Base-by-base conservation (phyloP, 169 alveolate species). In the Theileria equi region DNA sequence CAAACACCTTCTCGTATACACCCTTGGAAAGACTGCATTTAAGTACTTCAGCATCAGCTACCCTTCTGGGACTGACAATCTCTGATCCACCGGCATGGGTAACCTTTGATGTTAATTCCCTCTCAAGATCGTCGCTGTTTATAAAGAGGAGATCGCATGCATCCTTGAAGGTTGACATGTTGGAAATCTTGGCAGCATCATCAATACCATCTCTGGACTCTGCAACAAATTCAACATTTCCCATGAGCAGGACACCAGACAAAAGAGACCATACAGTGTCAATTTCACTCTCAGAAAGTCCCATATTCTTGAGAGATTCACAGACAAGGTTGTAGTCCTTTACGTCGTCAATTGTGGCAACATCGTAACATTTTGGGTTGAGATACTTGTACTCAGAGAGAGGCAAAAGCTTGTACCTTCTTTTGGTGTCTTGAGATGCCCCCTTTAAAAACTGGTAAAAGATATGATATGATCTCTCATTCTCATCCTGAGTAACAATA, bases 381-480 rank as follows among this genome's bases (percentile, higher is more conserved):
- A 92, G 68, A 48, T 88, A 82, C 45, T 66, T 77, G 80, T 92
- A 92, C 26, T 68, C 80, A 28, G 52, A 81, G 65, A 92, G 52
- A 43, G 31, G 80, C 69, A 50, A 69, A 43, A 92, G 89, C 55
- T 86, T 84, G 65, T 76, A 88, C 54, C 88, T 84, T 23, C 74
- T 71, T 63, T 64, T 85, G 84, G 88, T 81, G 5, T 84, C 90
- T 13, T 80, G 82, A 25, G 82, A 63, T 17, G 97, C 97, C 16
- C 98, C 98, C 59, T 89, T 79, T 4, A 94, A 36, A 45, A 94
- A 84, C 76, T 94, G 98, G 88, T 96, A 97, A 87, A 97, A 96
- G 13, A 97, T 95, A 80, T 97, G 99, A 67, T 94, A 97, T 29
- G 96, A 93, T 43, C 99, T 85, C 81, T 97, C 99, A 29, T 84